phyloP scores from a whole-genome alignment of 495 filamentous ascomycete species.

The Penicillium atrosanguineum region DNA sequence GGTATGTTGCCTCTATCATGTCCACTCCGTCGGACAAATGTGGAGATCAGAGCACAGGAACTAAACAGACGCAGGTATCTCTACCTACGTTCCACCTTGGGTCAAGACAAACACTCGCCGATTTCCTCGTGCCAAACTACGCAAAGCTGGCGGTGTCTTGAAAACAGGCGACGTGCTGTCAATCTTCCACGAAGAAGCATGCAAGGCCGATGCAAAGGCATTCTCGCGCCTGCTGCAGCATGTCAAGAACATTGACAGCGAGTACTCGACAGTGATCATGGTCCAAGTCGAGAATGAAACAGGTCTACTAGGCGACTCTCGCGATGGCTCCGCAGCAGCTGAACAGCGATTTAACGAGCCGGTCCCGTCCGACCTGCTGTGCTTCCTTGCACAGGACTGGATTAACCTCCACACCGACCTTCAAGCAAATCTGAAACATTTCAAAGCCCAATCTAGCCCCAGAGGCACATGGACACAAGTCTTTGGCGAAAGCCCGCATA shows the following conservation, averaged over 20 bases:
- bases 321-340: constrained; percentile 37
- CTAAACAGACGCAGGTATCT: constrained; percentile 18
- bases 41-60: not conserved
- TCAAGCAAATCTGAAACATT: constrained; percentile 22
- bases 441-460: constrained; percentile 18
- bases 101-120: constrained; percentile 42
- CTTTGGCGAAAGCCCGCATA: constrained; percentile 37
- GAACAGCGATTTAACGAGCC: constrained; percentile 29
- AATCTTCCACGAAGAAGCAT: constrained; percentile 35
- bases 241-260: constrained; percentile 37
- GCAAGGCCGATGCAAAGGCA: constrained; percentile 34
- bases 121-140: constrained; percentile 38
- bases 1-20: constrained; percentile 18
- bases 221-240: constrained; percentile 39
- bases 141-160: constrained; percentile 26
- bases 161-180: constrained; percentile 33
- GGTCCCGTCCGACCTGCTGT: constrained; percentile 35
- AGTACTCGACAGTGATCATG: constrained; percentile 46
- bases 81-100: constrained; percentile 43
- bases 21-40: not conserved
- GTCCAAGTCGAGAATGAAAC: constrained; percentile 52
- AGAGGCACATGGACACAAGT: constrained; percentile 34
- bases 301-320: constrained; percentile 44
- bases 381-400: constrained; percentile 30
- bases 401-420: constrained; percentile 32